Conservation (phyloP, 192 early-diverging fungal species). For the Chytriomyces hyalinus region DNA sequence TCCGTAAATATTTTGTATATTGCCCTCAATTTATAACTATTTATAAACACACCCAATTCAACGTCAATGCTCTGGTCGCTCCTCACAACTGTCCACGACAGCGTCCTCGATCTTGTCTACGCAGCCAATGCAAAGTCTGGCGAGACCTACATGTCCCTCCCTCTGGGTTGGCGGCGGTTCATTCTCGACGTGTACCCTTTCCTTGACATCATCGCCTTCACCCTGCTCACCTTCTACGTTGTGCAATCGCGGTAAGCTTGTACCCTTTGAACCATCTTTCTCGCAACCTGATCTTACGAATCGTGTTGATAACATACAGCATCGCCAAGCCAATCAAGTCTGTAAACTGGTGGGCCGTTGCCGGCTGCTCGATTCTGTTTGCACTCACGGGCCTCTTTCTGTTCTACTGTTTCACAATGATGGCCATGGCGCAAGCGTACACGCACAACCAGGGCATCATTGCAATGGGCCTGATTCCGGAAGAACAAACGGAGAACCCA, state of each 20-base stretch:
- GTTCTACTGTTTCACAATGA: background rate
- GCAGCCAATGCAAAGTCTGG: no score
- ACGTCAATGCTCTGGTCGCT: background rate
- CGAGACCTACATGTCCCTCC: conserved; percentile 1
- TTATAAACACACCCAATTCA: no score
- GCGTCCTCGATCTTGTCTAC: no score
- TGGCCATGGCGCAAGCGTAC: background rate
- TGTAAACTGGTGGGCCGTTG: background rate
- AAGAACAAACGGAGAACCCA: background rate
- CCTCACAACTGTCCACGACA: background rate
- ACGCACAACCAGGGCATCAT: conserved; percentile 1
- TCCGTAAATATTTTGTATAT: no score
- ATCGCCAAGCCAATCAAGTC: background rate
- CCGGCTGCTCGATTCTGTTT: background rate
- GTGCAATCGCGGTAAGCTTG: background rate
- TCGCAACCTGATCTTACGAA: background rate
- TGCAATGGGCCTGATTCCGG: background rate
- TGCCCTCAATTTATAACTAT: no score
- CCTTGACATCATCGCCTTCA: background rate
- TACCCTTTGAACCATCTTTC: background rate
- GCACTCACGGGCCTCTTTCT: background rate
- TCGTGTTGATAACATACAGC: background rate
- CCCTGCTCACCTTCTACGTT: background rate
- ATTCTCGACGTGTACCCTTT: conserved; percentile 7
- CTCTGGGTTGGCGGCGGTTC: conserved; percentile 21